phyloP scores from a whole-genome alignment of 2,329 filamentous ascomycete species.

The Alternaria gansuensis region DNA sequence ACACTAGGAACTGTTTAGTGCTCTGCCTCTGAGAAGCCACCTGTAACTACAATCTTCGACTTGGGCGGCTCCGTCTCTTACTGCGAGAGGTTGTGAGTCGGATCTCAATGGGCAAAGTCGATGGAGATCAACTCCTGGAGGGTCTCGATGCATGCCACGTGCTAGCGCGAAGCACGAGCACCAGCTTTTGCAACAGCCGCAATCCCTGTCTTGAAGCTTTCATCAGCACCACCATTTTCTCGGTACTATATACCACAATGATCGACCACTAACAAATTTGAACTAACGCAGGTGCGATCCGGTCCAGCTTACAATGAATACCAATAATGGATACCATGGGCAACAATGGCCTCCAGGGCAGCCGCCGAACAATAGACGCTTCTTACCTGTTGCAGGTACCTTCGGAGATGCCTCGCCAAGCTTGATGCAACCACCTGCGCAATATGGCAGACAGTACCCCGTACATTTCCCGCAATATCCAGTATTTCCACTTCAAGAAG shows the following conservation, averaged over 20 bases:
- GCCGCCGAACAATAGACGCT: constrained; percentile 29
- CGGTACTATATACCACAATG: constrained; percentile 23
- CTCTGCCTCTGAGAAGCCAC: constrained; percentile 46
- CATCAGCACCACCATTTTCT: constrained; percentile 21
- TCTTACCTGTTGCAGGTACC: constrained; percentile 30
- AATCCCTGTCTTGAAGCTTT: constrained; percentile 25
- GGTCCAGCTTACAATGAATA: constrained; percentile 32
- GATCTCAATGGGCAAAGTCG: not conserved
- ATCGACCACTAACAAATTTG: constrained; percentile 29
- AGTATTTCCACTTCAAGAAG: constrained; percentile 29
- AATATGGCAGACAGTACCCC: constrained; percentile 25
- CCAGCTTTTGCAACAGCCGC: constrained; percentile 11
- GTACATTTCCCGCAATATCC: constrained; percentile 27
- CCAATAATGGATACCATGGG: constrained; percentile 32
- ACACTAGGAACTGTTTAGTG: constrained; percentile 51
- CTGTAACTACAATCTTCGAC: constrained; percentile 39
- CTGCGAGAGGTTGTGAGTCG: constrained; percentile 9
- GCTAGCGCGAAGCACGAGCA: constrained; percentile 17
- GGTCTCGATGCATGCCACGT: constrained; percentile 1
- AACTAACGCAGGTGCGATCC: constrained; percentile 22
- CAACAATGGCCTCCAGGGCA: constrained; percentile 36
- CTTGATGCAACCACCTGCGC: constrained; percentile 20
- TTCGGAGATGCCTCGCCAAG: constrained; percentile 32
- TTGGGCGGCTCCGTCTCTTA: constrained; percentile 43
- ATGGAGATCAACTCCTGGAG: not conserved